phyloP scores from a whole-genome alignment of 176 grass and related monocot species.

The Oryza glaberrima region DNA sequence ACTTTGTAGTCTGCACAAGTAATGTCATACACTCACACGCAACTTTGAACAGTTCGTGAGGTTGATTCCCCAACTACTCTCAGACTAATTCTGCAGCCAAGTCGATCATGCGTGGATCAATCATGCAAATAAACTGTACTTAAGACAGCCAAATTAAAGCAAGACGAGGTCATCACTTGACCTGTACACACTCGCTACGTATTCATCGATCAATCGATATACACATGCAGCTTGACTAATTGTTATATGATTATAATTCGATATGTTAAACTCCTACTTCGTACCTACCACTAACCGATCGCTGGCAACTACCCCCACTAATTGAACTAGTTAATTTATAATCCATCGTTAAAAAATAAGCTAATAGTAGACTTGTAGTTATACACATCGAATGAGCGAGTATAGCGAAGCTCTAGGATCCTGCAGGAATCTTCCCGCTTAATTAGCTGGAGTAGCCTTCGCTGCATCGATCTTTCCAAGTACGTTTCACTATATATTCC shows the following conservation, averaged over 20 bases:
- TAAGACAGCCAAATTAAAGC: not conserved
- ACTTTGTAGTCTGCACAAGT: not conserved
- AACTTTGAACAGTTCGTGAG: constrained; percentile 28
- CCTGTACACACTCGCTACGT: not conserved
- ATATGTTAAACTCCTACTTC: not conserved
- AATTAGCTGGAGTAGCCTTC: not conserved
- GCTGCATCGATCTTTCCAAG: not conserved
- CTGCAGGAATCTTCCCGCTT: not conserved
- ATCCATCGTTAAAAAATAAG: not conserved
- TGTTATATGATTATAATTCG: not conserved
- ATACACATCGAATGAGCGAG: not conserved
- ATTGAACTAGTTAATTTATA: constrained; percentile 32
- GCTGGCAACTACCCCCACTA: constrained; percentile 28
- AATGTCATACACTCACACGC: constrained; percentile 2
- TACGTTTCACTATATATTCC: not conserved
- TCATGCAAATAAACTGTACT: not conserved
- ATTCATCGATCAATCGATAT: not conserved
- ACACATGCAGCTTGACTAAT: not conserved
- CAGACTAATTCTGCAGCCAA: not conserved
- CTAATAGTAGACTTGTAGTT: not conserved
- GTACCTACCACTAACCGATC: constrained; percentile 16
- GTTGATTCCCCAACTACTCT: not conserved
- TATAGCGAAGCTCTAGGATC: not conserved
- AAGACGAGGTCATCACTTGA: not conserved
- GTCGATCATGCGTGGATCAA: not conserved